Base-by-base conservation (phyloP, 768 basidiomycete genomes). In the Boletellus emodensis region DNA sequence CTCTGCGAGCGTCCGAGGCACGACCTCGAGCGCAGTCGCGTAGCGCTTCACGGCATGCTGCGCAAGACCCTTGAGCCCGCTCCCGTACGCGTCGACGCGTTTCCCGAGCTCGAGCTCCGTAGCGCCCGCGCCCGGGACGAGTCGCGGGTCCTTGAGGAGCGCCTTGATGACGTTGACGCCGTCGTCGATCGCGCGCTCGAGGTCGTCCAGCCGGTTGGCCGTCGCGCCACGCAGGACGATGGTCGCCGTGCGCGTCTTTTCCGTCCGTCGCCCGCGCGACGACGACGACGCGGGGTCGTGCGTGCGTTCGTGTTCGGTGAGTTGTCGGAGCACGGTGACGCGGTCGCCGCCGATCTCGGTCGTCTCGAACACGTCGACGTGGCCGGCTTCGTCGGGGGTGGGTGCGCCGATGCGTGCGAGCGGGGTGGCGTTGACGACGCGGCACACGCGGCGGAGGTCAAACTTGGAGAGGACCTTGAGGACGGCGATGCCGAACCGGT, bases 401-500 rank as follows among this genome's bases (percentile, higher is more conserved):
- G 96, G 96, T 0, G 93, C 91, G 51, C 96, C 96, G 54, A 99
- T 79, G 40, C 96, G 87, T 1, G 96, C 94, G 45, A 99, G 84
- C 3, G 96, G 96, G 0, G 93, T 96, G 11, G 95, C 96, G 55
- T 91, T 91, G 58, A 93, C 91, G 57, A 99, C 96, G 43, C 94
- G 88, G 70, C 92, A 95, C 13, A 97, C 73, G 2, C 96, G 78
- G 44, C 95, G 87, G 13, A 99, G 83, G 57, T 99, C 95, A 70
- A 99, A 99, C 70, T 99, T 99, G 65, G 93, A 96, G 51, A 95
- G 81, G 26, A 98, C 91, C 70, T 96, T 97, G 71, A 99, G 81
- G 59, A 98, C 93, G 61, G 92, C 91, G 70, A 99, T 92, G 73
- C 83, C 78, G 75, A 89, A 79, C 48, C 94, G 81, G 76, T 97